A percentile compares a stretch with the other conserved stretches of the same genome.
Evolutionary conservation across 331 rosid species (phyloP).

Genomic region (Quercus phellos): DNA sequence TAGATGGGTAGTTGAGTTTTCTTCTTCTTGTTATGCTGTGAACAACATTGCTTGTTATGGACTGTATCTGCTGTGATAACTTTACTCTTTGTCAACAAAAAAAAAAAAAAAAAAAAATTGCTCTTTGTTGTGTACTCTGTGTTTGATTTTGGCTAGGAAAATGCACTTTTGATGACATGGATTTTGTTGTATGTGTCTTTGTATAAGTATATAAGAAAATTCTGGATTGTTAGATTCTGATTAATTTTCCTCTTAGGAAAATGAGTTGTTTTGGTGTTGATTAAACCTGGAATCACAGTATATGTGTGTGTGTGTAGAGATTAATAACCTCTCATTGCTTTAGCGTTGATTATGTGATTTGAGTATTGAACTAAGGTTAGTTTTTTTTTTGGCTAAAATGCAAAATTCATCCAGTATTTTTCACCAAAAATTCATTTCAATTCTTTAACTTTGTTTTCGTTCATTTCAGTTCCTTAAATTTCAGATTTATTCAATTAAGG

Average conservation of each 20-base stretch:
- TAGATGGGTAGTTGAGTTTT: not conserved
- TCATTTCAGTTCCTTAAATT: too few relatives aligned
- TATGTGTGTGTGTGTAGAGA: not conserved
- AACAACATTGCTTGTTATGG: not conserved
- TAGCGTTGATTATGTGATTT: not conserved
- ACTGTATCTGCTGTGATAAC: not conserved
- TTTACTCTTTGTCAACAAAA: not conserved
- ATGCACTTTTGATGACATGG: not conserved
- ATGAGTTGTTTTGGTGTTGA: not conserved
- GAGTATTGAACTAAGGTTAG: not conserved
- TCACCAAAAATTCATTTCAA: too few relatives aligned
- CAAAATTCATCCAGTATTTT: too few relatives aligned
- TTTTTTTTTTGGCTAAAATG: not conserved
- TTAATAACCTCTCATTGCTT: not conserved
- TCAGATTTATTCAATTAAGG: too few relatives aligned
- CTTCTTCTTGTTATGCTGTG: not conserved
- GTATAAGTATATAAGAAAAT: not conserved
- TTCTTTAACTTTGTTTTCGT: too few relatives aligned
- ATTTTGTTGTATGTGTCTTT: not conserved
- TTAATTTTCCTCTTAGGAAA: not conserved
- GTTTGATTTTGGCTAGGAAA: not conserved
- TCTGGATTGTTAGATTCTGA: not conserved
- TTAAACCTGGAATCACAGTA: not conserved
- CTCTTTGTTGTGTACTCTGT: not conserved
- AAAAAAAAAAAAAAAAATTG: too few relatives aligned